Base-by-base conservation (phyloP, 169 alveolate genomes). In the Plasmodium gonderi region DNA sequence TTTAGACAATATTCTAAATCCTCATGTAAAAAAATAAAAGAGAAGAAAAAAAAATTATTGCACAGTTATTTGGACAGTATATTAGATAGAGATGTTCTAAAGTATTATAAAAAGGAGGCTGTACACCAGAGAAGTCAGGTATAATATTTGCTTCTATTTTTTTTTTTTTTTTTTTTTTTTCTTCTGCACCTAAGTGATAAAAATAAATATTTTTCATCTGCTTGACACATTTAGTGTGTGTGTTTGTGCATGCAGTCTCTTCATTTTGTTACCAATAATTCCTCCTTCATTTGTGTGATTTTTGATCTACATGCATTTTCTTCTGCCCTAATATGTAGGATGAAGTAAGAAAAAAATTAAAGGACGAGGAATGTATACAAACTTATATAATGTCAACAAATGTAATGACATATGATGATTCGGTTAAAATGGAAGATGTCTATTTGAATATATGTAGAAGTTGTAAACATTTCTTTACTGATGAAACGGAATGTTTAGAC, bases 361-460 rank as follows among this genome's bases (percentile, higher is more conserved):
- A 3, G 8, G 81, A 82, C 54, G 64, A 54, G 40, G 0, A 9
- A 31, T 82, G 91, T 31, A 42, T 82, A 82, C 36, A 44, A n/a
- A 69, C 40, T 1, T 82, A 82, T 74, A 44, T 82, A 69, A n/a
- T 17, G 65, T 68, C 33, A 26, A 7, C 82, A 42, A 69, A 68
- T 29, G 14, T 68, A 82, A 82, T 82, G 72, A 42, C 23, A 14
- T 2, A 68, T 29, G 42, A 17, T 40, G 54, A 20, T 23, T 31
- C 11, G 33, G 11, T 2, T 11, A 47, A 12, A n/a, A 47, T 3
- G 31, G n/a, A 72, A 11, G 33, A 69, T n/a, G 68, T 17, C 31
- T 82, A 82, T 82, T n/a, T 45, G 76, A 64, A 11, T 7, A 69
- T 82, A 68, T 82, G 91, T 40, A 44, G 54, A 68, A 49, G 14